A percentile compares a stretch with the other conserved stretches of the same genome.
Evolutionary conservation across 306 rosid species (phyloP).

Genomic region (Rosa persica): DNA sequence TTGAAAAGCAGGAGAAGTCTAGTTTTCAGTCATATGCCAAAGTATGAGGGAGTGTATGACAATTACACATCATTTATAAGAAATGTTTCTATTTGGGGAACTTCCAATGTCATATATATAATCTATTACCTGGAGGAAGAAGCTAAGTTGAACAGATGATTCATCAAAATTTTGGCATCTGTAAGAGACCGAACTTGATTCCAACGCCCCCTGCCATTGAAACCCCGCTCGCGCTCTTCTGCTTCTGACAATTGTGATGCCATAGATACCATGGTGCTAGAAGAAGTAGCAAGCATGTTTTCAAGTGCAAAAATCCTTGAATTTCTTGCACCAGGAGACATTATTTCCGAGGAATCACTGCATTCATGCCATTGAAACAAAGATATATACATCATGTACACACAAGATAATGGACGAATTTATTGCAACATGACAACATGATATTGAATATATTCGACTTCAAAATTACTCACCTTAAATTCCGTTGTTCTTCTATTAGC

Average conservation of each 20-base stretch:
- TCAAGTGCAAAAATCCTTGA: constrained; percentile 90
- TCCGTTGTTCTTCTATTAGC: constrained; percentile 46
- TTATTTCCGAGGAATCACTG: constrained; percentile 48
- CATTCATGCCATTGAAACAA: constrained; percentile 16
- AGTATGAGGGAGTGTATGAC: not conserved
- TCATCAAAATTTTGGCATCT: constrained; percentile 92
- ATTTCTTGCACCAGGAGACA: constrained; percentile 97
- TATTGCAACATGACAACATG: not conserved
- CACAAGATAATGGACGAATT: not conserved
- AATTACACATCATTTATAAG: not conserved
- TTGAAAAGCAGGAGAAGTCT: constrained; percentile 14
- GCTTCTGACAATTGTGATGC: constrained; percentile 97
- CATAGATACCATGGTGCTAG: constrained; percentile 81
- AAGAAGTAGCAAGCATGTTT: constrained; percentile 82
- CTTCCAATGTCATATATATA: not conserved
- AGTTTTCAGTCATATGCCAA: not conserved
- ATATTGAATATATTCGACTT: not conserved
- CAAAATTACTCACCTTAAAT: constrained; percentile 30
- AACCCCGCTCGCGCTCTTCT: constrained; percentile 85
- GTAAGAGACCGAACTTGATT: constrained; percentile 83
- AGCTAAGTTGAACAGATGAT: constrained; percentile 79
- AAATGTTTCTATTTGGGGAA: not conserved
- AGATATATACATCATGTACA: constrained; percentile 22
- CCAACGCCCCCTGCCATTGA: constrained; percentile 95
- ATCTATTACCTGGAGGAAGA: constrained; percentile 76